Evolutionary conservation across 208 protist genomes (phyloP).

Genomic region (Phytomonas francai): DNA sequence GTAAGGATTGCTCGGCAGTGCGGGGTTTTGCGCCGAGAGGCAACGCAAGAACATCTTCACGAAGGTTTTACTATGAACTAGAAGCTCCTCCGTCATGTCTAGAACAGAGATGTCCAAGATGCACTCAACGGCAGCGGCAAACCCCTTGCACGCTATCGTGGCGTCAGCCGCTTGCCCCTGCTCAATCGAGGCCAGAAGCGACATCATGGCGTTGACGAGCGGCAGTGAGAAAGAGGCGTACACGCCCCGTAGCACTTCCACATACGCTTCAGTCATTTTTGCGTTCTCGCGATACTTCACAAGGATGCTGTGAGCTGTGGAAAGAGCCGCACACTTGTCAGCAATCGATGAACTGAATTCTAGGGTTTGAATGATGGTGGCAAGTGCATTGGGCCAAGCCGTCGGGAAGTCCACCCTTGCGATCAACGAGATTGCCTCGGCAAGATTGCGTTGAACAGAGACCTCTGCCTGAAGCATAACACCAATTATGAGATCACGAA

Average conservation of each 20-base stretch:
- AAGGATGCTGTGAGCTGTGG: slow-evolving; percentile 87
- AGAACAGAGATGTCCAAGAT: slow-evolving; percentile 78
- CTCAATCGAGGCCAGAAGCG: slow-evolving; percentile 15
- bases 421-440: slow-evolving; percentile 86
- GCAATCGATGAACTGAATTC: slow-evolving; percentile 11
- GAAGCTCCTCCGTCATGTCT: slow-evolving; percentile 94
- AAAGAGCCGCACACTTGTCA: slow-evolving; percentile 56
- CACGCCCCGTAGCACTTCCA: slow-evolving; percentile 56
- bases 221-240: slow-evolving; percentile 36
- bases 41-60: slow-evolving; percentile 51
- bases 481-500: slow-evolving; percentile 46
- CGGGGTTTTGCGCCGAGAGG: slow-evolving; percentile 34
- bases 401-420: slow-evolving; percentile 88
- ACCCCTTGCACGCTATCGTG: slow-evolving; percentile 28
- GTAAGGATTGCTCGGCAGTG: slow-evolving; percentile 13
- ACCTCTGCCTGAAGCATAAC: slow-evolving; percentile 39
- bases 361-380: slow-evolving; percentile 50
- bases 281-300: slow-evolving; percentile 70
- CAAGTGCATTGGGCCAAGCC: slow-evolving; percentile 78
- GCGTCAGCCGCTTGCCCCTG: slow-evolving; percentile 14
- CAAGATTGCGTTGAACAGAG: slow-evolving; percentile 79
- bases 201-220: slow-evolving; percentile 20
- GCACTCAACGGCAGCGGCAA: slow-evolving; percentile 61
- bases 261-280: slow-evolving; percentile 48
- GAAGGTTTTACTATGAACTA: slow-evolving; percentile 70